Base-by-base conservation (phyloP, 129 eudicot genomes). In the Flaveria robusta region DNA sequence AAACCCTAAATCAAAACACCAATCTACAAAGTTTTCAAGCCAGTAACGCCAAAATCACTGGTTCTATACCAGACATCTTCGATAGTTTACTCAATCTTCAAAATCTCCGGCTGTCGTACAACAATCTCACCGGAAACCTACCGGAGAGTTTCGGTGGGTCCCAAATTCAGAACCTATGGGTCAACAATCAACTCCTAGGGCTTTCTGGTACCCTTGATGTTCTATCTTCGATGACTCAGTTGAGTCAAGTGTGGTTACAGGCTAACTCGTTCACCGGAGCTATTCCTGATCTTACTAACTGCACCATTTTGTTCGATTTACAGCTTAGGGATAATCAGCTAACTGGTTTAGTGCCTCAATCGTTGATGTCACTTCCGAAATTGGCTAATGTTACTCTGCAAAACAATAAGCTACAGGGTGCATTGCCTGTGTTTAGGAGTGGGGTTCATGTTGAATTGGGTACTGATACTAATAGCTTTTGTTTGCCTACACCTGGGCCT, bases 351-450 rank as follows among this genome's bases (percentile, higher is more conserved):
- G 86, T 92, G 19, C 97, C 97, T 1, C 23, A 77, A 20, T 86
- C 93, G 0, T 49, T 92, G 24, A 46, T 76, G 19, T 65, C 34
- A 1, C 87, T 89, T 49, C 96, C 93, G 3, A 80, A 70, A 27
- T 78, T 92, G 12, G 70, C 20, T 0, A 92, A 76, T 24, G 60
- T 92, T 5, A 74, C 88, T 3, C 31, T 89, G 27, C 88, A 87
- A 42, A 84, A 84, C 81, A 92, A 92, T 43, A 74, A 39, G 13
- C 74, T 92, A 15, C 97, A 89, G 81, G 96, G 96, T 34, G 91
- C 88, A 2, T 27, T 86, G 20, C 96, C 96, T 31, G 73, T 63
- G 50, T 89, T 89, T 62, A 47, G 37, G 5, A 41, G 13, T 3
- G 79, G 82, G 7, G 90, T 87, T 37, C 34, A 66, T 23, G 83